A percentile compares a stretch with the other conserved stretches of the same genome.
Evolutionary conservation across 768 basidiomycete genomes (phyloP).

Genomic region (Tricholoma terreum): DNA sequence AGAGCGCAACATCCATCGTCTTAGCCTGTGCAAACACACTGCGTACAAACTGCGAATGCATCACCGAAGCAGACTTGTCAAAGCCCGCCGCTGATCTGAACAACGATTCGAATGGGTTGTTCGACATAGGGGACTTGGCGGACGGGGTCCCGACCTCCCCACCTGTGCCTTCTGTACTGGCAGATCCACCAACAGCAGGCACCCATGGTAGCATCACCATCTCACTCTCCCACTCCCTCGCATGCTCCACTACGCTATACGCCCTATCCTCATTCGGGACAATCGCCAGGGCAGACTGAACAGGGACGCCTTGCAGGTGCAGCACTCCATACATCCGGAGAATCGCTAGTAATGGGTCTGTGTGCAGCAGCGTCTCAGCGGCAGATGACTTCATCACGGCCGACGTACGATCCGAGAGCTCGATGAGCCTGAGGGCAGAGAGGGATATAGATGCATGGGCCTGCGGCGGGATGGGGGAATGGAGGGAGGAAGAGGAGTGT

Average conservation of each 20-base stretch:
- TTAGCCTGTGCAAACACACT: constrained; percentile 67
- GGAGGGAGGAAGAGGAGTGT: constrained; percentile 9
- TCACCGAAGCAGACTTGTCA: constrained; percentile 44
- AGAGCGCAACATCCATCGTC: constrained; percentile 75
- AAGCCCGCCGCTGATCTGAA: constrained; percentile 37
- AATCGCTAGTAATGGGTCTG: constrained; percentile 70
- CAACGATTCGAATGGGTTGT: constrained; percentile 72
- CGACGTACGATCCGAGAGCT: constrained; percentile 81
- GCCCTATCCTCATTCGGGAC: constrained; percentile 77
- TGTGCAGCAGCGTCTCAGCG: constrained; percentile 63
- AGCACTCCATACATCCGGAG: constrained; percentile 66
- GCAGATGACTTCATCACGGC: constrained; percentile 82
- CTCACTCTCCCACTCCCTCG: constrained; percentile 55
- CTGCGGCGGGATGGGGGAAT: background rate
- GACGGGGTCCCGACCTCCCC: constrained; percentile 12
- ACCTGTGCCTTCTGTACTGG: background rate
- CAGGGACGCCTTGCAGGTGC: constrained; percentile 64
- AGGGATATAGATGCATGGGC: constrained; percentile 22
- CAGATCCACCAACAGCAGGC: constrained; percentile 31
- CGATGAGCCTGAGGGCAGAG: constrained; percentile 81
- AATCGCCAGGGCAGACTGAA: constrained; percentile 66
- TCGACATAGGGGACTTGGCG: constrained; percentile 16
- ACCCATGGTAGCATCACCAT: constrained; percentile 86
- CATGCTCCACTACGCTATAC: constrained; percentile 65
- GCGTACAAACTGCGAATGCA: constrained; percentile 84